Percentiles rank a stretch among this genome's conserved stretches.
These are phyloP conservation scores for Suillus americanus DNA, from an alignment of 768 basidiomycete genomes.

Conservation along the genomic window DNA sequence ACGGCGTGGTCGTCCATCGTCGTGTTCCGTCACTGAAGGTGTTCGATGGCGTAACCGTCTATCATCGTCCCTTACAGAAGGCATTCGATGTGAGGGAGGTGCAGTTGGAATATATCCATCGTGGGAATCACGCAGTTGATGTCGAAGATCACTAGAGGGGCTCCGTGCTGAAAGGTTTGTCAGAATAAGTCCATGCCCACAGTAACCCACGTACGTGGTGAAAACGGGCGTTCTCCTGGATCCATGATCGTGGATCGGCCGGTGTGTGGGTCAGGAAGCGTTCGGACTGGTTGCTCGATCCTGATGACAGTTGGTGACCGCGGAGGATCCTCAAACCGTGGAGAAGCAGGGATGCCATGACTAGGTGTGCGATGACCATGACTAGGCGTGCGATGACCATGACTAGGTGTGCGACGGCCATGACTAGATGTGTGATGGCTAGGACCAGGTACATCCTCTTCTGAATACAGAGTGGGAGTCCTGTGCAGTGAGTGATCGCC, in stretches of 20 bases:
- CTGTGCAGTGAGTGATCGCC: not conserved
- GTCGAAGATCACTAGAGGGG: slow-evolving; percentile 5
- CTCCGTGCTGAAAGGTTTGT: slow-evolving; percentile 17
- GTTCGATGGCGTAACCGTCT: not conserved
- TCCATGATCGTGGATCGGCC: slow-evolving; percentile 1
- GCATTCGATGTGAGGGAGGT: not conserved
- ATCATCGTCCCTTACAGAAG: not conserved
- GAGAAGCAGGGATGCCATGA: slow-evolving; percentile 3
- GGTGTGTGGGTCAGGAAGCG: not conserved
- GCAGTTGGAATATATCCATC: slow-evolving; percentile 14
- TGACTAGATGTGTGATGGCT: not conserved
- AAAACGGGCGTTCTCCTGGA: slow-evolving; percentile 1
- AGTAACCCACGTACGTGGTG: slow-evolving; percentile 16
- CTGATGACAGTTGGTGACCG: slow-evolving; percentile 32
- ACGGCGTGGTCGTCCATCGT: not conserved
- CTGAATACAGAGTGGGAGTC: no score
- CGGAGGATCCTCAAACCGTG: slow-evolving; percentile 12
- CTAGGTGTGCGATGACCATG: not conserved
- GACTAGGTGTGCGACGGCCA: slow-evolving; percentile 1
- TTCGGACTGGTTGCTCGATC: slow-evolving; percentile 16
- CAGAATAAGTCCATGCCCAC: not conserved
- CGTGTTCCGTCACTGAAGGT: not conserved
- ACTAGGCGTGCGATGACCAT: slow-evolving; percentile 1
- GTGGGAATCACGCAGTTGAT: slow-evolving; percentile 7
- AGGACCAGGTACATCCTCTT: slow-evolving; percentile 2